phyloP scores from a whole-genome alignment of 345 rosid species.

The Carallia brachiata region DNA sequence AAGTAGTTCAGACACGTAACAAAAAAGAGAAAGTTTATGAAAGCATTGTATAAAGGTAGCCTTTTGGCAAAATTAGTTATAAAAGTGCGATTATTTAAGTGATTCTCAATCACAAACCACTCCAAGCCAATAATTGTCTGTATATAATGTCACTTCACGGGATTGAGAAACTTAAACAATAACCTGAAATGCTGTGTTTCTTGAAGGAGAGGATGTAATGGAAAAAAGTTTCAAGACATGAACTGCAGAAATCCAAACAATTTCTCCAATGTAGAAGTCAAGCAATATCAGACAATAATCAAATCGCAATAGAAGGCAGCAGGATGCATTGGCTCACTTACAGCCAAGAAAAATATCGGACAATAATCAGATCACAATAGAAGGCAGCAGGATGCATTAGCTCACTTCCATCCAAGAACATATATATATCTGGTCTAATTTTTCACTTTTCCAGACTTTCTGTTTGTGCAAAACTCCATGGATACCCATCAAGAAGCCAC shows the following conservation, averaged over 20 bases:
- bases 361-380: too few relatives aligned
- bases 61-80: too few relatives aligned
- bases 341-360: background rate
- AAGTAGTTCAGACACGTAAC: too few relatives aligned
- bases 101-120: too few relatives aligned
- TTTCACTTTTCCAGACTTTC: conserved; percentile 68
- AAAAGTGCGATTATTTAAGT: too few relatives aligned
- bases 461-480: conserved; percentile 71
- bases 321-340: too few relatives aligned
- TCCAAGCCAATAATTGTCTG: too few relatives aligned
- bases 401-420: conserved; percentile 63
- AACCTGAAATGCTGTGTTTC: background rate
- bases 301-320: background rate
- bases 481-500: conserved; percentile 97
- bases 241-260: background rate
- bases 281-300: background rate
- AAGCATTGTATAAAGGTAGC: too few relatives aligned
- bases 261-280: background rate
- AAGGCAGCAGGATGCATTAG: background rate
- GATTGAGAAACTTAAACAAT: too few relatives aligned
- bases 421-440: conserved; percentile 69
- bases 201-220: background rate
- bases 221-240: background rate
- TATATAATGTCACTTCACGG: too few relatives aligned
- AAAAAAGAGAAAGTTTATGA: too few relatives aligned